phyloP scores from a whole-genome alignment of 2,329 filamentous ascomycete genomes.

The Fusarium citri region DNA sequence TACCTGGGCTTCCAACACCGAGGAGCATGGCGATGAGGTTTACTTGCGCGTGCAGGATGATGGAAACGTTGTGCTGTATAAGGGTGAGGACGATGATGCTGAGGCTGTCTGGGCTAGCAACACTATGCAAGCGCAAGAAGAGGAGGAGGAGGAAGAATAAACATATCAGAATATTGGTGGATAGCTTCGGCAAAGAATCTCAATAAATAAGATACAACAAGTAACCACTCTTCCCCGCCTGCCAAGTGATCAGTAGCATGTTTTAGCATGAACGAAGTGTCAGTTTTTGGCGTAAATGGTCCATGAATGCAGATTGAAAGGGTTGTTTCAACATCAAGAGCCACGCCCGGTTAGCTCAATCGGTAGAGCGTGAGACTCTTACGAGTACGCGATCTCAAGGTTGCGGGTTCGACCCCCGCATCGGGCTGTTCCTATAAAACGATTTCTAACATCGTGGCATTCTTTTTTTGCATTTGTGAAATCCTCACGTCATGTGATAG shows the following conservation, averaged over 20 bases:
- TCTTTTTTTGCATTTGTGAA: conserved; percentile 5
- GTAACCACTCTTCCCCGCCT: no score
- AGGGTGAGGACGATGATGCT: conserved; percentile 38
- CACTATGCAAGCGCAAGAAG: conserved; percentile 17
- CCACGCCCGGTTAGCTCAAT: conserved; percentile 48
- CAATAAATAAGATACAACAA: neutral
- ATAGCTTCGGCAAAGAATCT: no score
- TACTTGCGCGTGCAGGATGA: conserved; percentile 49
- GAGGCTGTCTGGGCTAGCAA: conserved; percentile 48
- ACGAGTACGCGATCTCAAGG: conserved; percentile 61
- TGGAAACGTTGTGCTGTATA: conserved; percentile 51
- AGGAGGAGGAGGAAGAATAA: neutral
- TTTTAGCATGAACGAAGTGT: no score
- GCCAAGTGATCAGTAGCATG: no score
- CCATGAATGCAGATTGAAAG: rapidly evolving
- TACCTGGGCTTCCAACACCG: conserved; percentile 48
- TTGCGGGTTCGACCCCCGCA: conserved; percentile 65
- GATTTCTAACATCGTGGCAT: conserved; percentile 1
- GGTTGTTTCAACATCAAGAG: neutral
- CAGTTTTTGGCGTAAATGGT: neutral
- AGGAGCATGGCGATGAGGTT: conserved; percentile 28
- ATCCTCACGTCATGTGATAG: no score
- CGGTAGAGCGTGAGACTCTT: conserved; percentile 76
- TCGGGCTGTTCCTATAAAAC: conserved; percentile 49
- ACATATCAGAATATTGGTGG: neutral